A percentile compares a stretch with the other conserved stretches of the same genome.
These are phyloP conservation scores for Rutstroemia sp. DNA, from an alignment of 2,329 filamentous ascomycete species.

Conservation along the genomic window DNA sequence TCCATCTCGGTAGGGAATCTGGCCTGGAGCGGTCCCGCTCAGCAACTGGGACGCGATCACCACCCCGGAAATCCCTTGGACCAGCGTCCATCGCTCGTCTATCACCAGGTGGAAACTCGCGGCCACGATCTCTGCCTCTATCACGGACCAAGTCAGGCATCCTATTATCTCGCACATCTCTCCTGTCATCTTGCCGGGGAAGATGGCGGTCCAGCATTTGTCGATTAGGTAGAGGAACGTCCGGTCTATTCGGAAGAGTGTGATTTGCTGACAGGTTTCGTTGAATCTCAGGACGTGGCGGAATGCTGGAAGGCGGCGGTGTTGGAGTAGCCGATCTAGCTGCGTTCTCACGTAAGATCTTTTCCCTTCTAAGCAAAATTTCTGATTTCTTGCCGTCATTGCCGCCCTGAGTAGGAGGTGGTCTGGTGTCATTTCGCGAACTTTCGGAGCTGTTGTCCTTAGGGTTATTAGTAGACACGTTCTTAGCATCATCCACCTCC, in stretches of 20 bases:
- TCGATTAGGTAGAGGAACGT: constrained; percentile 26
- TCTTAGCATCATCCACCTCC: constrained; percentile 58
- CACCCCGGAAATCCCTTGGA: constrained; percentile 23
- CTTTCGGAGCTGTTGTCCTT: constrained; percentile 6
- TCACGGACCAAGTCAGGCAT: constrained; percentile 20
- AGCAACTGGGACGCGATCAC: constrained; percentile 17
- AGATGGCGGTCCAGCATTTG: constrained; percentile 25
- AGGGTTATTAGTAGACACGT: not conserved
- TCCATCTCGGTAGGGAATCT: constrained; percentile 27
- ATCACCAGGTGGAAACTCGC: constrained; percentile 24
- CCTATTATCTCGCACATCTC: constrained; percentile 24
- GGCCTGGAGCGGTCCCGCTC: constrained; percentile 24
- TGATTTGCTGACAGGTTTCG: constrained; percentile 16
- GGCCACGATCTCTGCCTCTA: constrained; percentile 24
- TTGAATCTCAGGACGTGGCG: constrained; percentile 19
- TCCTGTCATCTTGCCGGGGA: constrained; percentile 25
- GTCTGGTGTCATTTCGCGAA: constrained; percentile 14
- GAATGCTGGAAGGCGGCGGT: constrained; percentile 13
- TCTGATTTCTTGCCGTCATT: constrained; percentile 23
- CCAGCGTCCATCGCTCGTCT: constrained; percentile 21
- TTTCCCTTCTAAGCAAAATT: constrained; percentile 22
- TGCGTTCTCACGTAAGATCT: constrained; percentile 24
- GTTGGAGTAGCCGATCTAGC: constrained; percentile 18
- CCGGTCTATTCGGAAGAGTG: constrained; percentile 28
- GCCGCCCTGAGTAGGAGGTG: constrained; percentile 6